These are phyloP conservation scores for Podaxis carcinomalis DNA, from an alignment of 768 basidiomycete genomes.

Conservation along the genomic window DNA sequence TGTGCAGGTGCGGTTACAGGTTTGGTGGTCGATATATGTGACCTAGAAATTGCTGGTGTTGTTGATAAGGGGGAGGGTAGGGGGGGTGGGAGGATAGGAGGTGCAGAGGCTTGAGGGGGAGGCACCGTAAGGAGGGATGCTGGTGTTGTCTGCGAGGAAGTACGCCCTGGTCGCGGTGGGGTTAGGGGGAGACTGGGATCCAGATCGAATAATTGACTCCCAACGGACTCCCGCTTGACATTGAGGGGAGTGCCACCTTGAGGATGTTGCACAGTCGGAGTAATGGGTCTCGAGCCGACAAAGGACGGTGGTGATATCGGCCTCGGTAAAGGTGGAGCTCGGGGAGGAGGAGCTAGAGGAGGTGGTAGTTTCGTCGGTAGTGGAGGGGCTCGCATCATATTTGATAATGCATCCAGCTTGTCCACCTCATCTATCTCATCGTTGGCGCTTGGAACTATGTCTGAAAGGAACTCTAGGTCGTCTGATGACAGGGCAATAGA, in stretches of 20 bases:
- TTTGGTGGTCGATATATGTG: not conserved
- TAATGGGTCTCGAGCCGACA: not conserved
- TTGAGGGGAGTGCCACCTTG: not conserved
- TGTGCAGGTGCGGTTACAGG: conserved; percentile 24
- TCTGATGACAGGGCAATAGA: conserved; percentile 72
- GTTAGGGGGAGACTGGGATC: not conserved
- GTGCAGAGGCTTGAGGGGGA: not conserved
- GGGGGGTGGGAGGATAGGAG: not conserved
- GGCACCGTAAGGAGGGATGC: not conserved
- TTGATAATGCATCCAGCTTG: conserved; percentile 33
- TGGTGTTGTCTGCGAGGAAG: not conserved
- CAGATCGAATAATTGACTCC: not conserved
- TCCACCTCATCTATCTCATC: conserved; percentile 34
- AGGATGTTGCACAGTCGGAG: not conserved
- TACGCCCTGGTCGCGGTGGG: not conserved
- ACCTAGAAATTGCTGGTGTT: not conserved
- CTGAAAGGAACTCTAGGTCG: conserved; percentile 80
- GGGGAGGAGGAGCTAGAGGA: conserved; percentile 35
- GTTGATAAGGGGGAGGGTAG: conserved; percentile 1
- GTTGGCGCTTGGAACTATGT: conserved; percentile 53
- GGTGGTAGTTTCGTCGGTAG: conserved; percentile 42
- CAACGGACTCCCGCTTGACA: not conserved
- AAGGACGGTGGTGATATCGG: not conserved
- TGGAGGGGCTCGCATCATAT: conserved; percentile 38
- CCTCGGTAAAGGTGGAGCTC: conserved; percentile 16